Base-by-base conservation (phyloP, 768 basidiomycete genomes). In the Porpolomopsis calyptriformis region DNA sequence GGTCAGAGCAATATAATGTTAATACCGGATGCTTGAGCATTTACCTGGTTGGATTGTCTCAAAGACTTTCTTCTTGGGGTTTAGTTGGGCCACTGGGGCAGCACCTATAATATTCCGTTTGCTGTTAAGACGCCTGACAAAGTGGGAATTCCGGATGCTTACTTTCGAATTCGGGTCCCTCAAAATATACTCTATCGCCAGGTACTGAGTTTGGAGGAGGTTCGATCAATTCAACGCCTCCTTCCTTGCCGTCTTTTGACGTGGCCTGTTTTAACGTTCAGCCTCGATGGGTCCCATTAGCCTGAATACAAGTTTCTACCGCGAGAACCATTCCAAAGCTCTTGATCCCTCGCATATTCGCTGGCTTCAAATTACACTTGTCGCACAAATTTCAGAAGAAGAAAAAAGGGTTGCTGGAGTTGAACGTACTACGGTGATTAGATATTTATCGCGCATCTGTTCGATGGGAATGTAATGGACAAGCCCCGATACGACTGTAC, bases 41-140 rank as follows among this genome's bases (percentile, higher is more conserved):
- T 37, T 54, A 82, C 89, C 85, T 42, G 92, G 91, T 60, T 96
- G 96, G 41, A 99, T 78, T 0, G 92, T 84, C 67, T 99, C 96
- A 57, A 97, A 99, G 25, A 98, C 87, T 69, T 98, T 99, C 72
- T 96, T 98, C 69, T 98, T 99, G 10, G 96, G 96, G 64, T 97
- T 97, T 47, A 99, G 71, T 57, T 93, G 90, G 5, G 83, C 57
- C 19, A 94, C 67, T 0, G 92, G 85, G 16, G 70, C 73, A 1
- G 72, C 72, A 54, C 68, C 83, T 83, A 42, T 18, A 23, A 33
- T 42, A 24, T 31, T 31, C 14, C 14, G 14, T 31, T 31, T 7
- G 7, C 35, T 34, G 34, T 27, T 46, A 22, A 31, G 2, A 36
- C 31, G 40, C 36, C 35, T 16, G 5, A 14, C 10, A 14, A 4